Evolutionary conservation across 768 basidiomycete genomes (phyloP), one percentile per base, ranked within the genome.

Genomic region (Xerocomus spinulosus): DNA sequence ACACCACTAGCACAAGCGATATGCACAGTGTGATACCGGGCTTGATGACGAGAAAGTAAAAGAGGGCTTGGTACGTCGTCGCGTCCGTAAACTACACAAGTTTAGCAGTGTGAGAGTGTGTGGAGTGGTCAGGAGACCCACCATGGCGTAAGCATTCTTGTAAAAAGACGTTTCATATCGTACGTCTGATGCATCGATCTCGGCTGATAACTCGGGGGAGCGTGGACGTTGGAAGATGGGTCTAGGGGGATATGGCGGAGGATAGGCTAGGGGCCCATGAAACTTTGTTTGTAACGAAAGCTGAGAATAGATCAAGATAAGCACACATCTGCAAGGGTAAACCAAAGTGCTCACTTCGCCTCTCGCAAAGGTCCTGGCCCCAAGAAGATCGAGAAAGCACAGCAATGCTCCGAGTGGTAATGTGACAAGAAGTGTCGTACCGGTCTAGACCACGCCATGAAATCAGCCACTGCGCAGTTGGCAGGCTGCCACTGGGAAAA

Each of bases 11-110:
- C 18, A 70, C 54, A 13, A 87, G 62, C 5, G 79, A 76, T 29
- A 90, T 69, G 15, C 85, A 69, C 23, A 92, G 66, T 1, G 87
- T 88, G 63, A 91, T 85, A 25, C 80, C 75, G 3, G 89, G 87
- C 63, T 92, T 92, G 71, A 92, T 82, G 42, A 91, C 85, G 51
- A 92, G 76, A 69, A 92, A 92, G 63, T 92, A 91, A 73, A 92
- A 91, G 3, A 92, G 74, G 0, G 89, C 83, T 69, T 87, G 86
- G 65, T 88, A 91, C 15, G 88, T 86, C 5, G 84, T 87, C 32
- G 84, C 70, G 58, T 91, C 88, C 34, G 83, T 82, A 67, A 91
- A 91, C 87, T 89, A 54, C 17, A 21, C 26, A 28, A 28, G n/a
- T n/a, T n/a, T n/a, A n/a, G n/a, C n/a, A n/a, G n/a, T n/a, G n/a